Percentiles rank a stretch among this genome's conserved stretches.
These are phyloP conservation scores for Fusarium buharicum DNA, from an alignment of 2,329 filamentous ascomycete genomes.

Conservation along the genomic window DNA sequence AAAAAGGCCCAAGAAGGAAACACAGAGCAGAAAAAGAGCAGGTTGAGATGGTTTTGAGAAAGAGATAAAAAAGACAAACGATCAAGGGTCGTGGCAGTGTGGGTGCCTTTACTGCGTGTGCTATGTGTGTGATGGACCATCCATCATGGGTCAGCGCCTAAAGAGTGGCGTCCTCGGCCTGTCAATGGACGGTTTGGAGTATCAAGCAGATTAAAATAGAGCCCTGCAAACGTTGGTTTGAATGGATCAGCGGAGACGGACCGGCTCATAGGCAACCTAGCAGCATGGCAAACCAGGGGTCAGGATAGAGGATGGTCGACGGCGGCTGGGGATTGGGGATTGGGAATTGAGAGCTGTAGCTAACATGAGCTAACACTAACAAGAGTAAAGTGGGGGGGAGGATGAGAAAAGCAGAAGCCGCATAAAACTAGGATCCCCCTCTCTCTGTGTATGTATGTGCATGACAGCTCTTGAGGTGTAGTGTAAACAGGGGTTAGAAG, in stretches of 20 bases:
- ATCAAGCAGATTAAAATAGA: conserved; percentile 58
- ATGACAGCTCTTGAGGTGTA: conserved; percentile 4
- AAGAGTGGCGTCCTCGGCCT: conserved; percentile 51
- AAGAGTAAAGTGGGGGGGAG: conserved; percentile 23
- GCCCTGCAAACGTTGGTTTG: conserved; percentile 46
- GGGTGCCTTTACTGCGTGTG: conserved; percentile 43
- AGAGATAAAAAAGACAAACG: conserved; percentile 24
- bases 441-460: neutral
- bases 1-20: conserved; percentile 44
- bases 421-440: conserved; percentile 40
- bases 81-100: conserved; percentile 36
- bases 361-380: conserved; percentile 28
- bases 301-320: conserved; percentile 35
- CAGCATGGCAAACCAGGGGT: conserved; percentile 30
- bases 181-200: conserved; percentile 53
- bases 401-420: conserved; percentile 37
- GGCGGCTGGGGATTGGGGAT: conserved; percentile 41
- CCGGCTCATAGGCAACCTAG: conserved; percentile 38
- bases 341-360: conserved; percentile 40
- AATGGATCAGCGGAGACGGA: conserved; percentile 47
- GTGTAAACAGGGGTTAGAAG: too few relatives aligned
- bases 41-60: conserved; percentile 46
- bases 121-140: conserved; percentile 39
- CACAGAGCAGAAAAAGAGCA: conserved; percentile 41
- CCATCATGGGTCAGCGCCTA: conserved; percentile 56